phyloP scores from a whole-genome alignment of 139 green algal genomes.

The Pleodorina starrii region DNA sequence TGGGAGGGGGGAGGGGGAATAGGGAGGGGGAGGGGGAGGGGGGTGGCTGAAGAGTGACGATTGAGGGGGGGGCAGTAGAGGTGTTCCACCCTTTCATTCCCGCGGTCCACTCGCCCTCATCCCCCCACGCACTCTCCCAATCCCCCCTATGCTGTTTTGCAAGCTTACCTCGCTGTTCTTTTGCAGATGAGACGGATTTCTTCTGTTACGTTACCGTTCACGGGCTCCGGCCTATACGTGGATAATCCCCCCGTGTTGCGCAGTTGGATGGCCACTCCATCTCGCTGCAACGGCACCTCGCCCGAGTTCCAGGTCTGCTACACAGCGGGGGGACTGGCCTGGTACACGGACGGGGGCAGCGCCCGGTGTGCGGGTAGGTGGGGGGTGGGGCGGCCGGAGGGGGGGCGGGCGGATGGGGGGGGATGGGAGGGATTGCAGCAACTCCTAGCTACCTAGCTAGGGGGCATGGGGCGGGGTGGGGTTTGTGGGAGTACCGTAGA shows the following conservation, averaged over 20 bases:
- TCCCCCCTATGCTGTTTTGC: not conserved
- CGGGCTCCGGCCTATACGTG: no score
- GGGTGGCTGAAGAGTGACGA: not conserved
- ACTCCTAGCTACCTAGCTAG: no score
- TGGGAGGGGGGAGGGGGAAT: not conserved
- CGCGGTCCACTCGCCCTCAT: no score
- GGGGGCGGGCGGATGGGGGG: not conserved
- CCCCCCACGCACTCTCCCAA: not conserved
- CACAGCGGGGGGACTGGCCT: conserved; percentile 65
- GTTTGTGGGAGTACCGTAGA: not conserved
- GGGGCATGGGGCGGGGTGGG: no score
- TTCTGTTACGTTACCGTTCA: no score
- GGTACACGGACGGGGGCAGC: conserved; percentile 53
- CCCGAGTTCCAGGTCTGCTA: conserved; percentile 26
- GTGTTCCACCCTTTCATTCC: no score
- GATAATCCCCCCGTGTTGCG: no score
- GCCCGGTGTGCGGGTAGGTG: conserved; percentile 27
- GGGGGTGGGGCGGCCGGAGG: not conserved
- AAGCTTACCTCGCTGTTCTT: no score
- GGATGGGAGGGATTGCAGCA: no score
- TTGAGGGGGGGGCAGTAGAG: not conserved
- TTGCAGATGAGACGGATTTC: no score
- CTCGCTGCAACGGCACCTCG: not conserved
- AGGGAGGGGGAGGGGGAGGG: not conserved
- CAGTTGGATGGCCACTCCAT: not conserved